These are phyloP conservation scores for Ramaria sp. DNA, from an alignment of 768 basidiomycete genomes.

Conservation along the genomic window DNA sequence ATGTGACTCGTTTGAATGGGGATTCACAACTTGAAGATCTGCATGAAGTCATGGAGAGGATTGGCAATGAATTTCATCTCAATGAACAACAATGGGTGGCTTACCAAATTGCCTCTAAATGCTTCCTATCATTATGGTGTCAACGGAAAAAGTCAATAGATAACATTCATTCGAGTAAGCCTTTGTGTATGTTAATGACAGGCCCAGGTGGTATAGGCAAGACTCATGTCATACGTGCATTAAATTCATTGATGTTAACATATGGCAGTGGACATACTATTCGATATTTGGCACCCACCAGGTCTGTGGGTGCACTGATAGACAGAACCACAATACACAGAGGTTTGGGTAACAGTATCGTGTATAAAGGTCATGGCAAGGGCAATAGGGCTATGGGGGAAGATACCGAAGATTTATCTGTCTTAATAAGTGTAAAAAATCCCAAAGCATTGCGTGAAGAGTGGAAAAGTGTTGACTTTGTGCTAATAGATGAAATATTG, in stretches of 20 bases:
- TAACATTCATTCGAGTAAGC: conserved; percentile 9
- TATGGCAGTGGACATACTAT: conserved; percentile 17
- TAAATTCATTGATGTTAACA: conserved; percentile 20
- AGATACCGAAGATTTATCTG: not conserved
- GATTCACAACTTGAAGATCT: too few relatives aligned
- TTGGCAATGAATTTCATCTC: too few relatives aligned
- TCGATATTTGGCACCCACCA: conserved; percentile 24
- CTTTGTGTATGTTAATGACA: conserved; percentile 23
- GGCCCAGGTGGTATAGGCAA: too few relatives aligned
- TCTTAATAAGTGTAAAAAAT: not conserved
- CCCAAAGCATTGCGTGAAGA: conserved; percentile 9
- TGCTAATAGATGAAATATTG: conserved; percentile 31
- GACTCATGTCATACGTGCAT: conserved; percentile 25
- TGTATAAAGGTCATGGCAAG: conserved; percentile 7
- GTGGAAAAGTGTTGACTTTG: conserved; percentile 31
- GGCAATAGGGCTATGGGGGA: not conserved
- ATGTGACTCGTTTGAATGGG: too few relatives aligned
- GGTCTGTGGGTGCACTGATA: conserved; percentile 31
- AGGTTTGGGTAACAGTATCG: conserved; percentile 15
- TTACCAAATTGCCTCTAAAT: conserved; percentile 10
- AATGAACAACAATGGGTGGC: too few relatives aligned
- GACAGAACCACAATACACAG: conserved; percentile 29
- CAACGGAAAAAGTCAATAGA: conserved; percentile 4
- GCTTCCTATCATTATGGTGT: not conserved
- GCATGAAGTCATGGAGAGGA: too few relatives aligned